Conservation (phyloP, 2,329 filamentous ascomycete genomes). For the Xylaria sp. region DNA sequence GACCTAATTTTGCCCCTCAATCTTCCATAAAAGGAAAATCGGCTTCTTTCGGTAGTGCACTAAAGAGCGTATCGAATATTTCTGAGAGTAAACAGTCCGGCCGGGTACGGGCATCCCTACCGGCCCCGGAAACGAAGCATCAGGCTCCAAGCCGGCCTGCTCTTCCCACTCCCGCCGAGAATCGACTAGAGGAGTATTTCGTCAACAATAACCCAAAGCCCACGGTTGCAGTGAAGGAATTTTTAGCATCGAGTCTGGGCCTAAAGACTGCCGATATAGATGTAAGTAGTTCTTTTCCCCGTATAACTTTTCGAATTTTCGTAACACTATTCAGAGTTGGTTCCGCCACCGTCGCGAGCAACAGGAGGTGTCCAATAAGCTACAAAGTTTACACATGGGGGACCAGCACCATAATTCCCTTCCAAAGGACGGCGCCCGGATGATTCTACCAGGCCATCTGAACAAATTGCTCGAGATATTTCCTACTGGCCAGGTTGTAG, state of each 20-base stretch:
- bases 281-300: conserved; percentile 39
- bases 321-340: conserved; percentile 48
- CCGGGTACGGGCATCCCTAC: conserved; percentile 32
- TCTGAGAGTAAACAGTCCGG: conserved; percentile 18
- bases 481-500: conserved; percentile 50
- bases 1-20: neutral
- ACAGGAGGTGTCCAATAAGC: conserved; percentile 51
- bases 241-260: conserved; percentile 60
- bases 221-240: conserved; percentile 56
- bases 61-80: conserved; percentile 1
- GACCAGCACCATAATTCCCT: conserved; percentile 40
- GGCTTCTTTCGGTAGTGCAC: neutral
- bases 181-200: conserved; percentile 60
- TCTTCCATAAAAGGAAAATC: neutral
- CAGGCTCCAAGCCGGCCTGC: conserved; percentile 51
- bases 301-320: conserved; percentile 14
- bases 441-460: conserved; percentile 59
- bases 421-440: conserved; percentile 45
- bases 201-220: conserved; percentile 51
- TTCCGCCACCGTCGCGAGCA: conserved; percentile 59
- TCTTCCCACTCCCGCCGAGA: conserved; percentile 56
- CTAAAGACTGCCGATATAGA: conserved; percentile 58
- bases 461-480: conserved; percentile 58
- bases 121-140: conserved; percentile 49
- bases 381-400: conserved; percentile 52